A percentile compares a stretch with the other conserved stretches of the same genome.
Evolutionary conservation across 2,329 filamentous ascomycete species (phyloP).

Genomic region (Aspergillus thermomutatus): DNA sequence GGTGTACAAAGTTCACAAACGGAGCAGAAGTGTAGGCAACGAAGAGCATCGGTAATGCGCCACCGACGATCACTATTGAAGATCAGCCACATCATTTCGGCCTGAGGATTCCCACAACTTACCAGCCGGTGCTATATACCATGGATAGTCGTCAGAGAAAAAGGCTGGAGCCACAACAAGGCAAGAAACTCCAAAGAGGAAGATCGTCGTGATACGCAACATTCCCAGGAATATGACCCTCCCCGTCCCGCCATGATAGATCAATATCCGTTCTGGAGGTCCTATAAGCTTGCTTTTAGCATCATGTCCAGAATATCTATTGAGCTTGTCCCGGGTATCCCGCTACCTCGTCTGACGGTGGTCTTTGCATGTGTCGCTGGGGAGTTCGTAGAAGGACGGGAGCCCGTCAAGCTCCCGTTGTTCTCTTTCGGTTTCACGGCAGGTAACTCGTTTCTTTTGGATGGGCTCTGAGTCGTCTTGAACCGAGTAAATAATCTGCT

Average conservation of each 20-base stretch:
- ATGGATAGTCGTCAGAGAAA: constrained; percentile 41
- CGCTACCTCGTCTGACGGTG: constrained; percentile 27
- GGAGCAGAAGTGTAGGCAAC: constrained; percentile 64
- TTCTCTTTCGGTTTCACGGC: constrained; percentile 19
- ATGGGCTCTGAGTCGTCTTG: constrained; percentile 27
- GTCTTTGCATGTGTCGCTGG: constrained; percentile 22
- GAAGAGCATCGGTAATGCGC: constrained; percentile 63
- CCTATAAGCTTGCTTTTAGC: constrained; percentile 23
- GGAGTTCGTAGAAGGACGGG: constrained; percentile 13
- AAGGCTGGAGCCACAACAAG: constrained; percentile 62
- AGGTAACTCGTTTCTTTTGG: constrained; percentile 19
- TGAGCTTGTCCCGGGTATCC: neutral
- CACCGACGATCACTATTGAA: constrained; percentile 53
- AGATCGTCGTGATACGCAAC: constrained; percentile 67
- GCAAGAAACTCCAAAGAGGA: constrained; percentile 65
- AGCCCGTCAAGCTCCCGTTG: constrained; percentile 4
- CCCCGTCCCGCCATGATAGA: constrained; percentile 72
- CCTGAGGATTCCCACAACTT: constrained; percentile 13
- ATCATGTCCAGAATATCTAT: neutral
- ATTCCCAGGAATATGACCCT: constrained; percentile 66
- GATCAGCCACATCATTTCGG: constrained; percentile 2
- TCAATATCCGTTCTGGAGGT: constrained; percentile 51
- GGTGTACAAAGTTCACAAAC: constrained; percentile 69
- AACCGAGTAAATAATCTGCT: constrained; percentile 24
- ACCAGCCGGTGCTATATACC: constrained; percentile 42